Evolutionary conservation across 306 rosid genomes (phyloP).

Genomic region (apple (Malus domestica)): ASM211411v1 NC_041799.1:10237501-10238000

Average conservation of each 20-base stretch:
- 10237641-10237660: not conserved
- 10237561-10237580: not conserved
- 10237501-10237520: not conserved
- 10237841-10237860: not conserved
- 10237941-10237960: not conserved
- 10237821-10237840: not conserved
- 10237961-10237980: not conserved
- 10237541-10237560: not conserved
- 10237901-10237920: not conserved
- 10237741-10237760: slow-evolving; percentile 1
- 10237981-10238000: not conserved
- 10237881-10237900: not conserved
- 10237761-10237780: not conserved
- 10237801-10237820: not conserved
- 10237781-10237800: not conserved
- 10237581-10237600: not conserved
- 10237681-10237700: slow-evolving; percentile 26
- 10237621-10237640: not conserved
- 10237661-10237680: not conserved
- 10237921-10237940: not conserved
- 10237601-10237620: not conserved
- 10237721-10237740: not conserved
- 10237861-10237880: slow-evolving; percentile 5
- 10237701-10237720: slow-evolving; percentile 14
- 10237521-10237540: not conserved